Conservation (phyloP, 352 stramenopile species). For the Nothophytophthora sp. region DNA sequence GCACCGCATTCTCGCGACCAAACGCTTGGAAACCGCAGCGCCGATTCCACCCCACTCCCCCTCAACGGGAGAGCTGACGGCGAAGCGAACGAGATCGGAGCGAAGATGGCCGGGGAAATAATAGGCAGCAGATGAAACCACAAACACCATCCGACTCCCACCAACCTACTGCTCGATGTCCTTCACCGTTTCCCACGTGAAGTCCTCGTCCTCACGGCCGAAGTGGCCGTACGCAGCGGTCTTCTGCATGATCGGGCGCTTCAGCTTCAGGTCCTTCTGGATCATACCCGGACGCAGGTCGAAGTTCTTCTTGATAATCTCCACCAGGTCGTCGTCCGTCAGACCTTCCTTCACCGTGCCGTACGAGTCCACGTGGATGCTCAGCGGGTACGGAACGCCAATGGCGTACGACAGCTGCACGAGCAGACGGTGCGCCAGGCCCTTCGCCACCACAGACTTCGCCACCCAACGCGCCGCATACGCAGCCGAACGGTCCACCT, state of each 20-base stretch:
- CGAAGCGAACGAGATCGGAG: conserved; percentile 21
- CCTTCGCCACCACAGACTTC: conserved; percentile 97
- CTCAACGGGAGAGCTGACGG: conserved; percentile 32
- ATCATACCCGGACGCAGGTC: conserved; percentile 98
- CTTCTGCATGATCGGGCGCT: conserved; percentile 98
- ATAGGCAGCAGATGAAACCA: conserved; percentile 41
- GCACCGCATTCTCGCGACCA: conserved; percentile 21
- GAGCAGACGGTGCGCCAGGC: conserved; percentile 93
- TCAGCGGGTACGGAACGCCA: conserved; percentile 97
- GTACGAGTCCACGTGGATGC: conserved; percentile 98
- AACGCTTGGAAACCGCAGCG: conserved; percentile 18
- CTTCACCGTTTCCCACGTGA: conserved; percentile 99
- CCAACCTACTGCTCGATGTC: conserved; percentile 72
- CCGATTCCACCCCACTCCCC: conserved; percentile 34
- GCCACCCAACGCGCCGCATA: conserved; percentile 99
- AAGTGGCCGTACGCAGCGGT: conserved; percentile 99
- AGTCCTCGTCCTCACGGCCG: conserved; percentile 97
- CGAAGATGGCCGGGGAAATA: conserved; percentile 35
- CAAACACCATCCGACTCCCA: conserved; percentile 28
- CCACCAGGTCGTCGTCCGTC: conserved; percentile 95
- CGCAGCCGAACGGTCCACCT: conserved; percentile 98
- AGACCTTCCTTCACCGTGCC: conserved; percentile 96
- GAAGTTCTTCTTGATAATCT: conserved; percentile 99
- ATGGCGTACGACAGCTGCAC: conserved; percentile 99
- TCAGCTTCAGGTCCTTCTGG: conserved; percentile 98